A percentile compares a stretch with the other conserved stretches of the same genome.
Evolutionary conservation across 805 yeast genomes (phyloP).

Genomic region (Zygosaccharomyces lentus): DNA sequence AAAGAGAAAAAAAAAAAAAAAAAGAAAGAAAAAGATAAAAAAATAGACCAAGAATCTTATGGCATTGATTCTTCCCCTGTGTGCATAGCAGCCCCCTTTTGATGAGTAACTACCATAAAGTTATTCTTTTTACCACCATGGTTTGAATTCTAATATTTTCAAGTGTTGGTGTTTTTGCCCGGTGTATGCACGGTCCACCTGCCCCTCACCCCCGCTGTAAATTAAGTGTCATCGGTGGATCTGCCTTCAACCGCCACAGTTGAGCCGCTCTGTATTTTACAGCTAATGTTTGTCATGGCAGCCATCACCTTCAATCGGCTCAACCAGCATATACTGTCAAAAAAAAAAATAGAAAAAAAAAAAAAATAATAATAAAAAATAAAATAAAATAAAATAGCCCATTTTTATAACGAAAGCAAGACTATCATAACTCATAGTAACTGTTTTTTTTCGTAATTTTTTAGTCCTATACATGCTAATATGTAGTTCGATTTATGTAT

Average conservation of each 20-base stretch:
- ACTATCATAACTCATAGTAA: slow-evolving; percentile 1
- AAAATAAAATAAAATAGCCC: slow-evolving; percentile 3
- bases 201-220: not conserved
- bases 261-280: not conserved
- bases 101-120: not conserved
- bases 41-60: not conserved
- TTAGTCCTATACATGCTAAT: not conserved
- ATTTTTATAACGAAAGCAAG: not conserved
- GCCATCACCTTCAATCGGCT: not conserved
- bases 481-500: not conserved
- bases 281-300: not conserved
- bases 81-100: not conserved
- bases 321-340: not conserved
- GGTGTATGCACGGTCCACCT: not conserved
- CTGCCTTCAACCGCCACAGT: not conserved
- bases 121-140: not conserved
- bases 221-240: not conserved
- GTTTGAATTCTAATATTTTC: not conserved
- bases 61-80: not conserved
- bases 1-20: not conserved
- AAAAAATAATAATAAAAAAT: slow-evolving; percentile 1
- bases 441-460: slow-evolving; percentile 2
- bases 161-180: not conserved
- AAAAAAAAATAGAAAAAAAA: not conserved
- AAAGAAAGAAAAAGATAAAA: not conserved